Percentiles rank a stretch among this genome's conserved stretches.
phyloP scores from a whole-genome alignment of 2,329 filamentous ascomycete species.

The Thielaviopsis punctulata region DNA sequence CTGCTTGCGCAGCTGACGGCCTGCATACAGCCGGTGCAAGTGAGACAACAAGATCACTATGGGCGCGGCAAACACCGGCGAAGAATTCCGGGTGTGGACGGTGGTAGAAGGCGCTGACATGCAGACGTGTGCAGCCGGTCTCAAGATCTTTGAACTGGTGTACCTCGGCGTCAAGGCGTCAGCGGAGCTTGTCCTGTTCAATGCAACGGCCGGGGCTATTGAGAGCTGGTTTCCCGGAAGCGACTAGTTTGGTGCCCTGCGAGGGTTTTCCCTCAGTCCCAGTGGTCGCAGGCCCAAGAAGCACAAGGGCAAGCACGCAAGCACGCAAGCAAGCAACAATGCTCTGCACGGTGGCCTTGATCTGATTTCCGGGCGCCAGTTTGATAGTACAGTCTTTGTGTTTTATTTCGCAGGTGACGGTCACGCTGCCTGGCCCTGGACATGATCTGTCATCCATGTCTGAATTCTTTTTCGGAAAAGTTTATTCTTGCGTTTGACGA shows the following conservation, averaged over 20 bases:
- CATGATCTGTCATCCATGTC: slow-evolving; percentile 10
- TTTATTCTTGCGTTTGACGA: slow-evolving; percentile 11
- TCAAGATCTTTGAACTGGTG: slow-evolving; percentile 7
- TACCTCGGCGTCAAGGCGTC: slow-evolving; percentile 10
- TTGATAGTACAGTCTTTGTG: slow-evolving; percentile 8
- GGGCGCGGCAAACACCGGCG: neutral
- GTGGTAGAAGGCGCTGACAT: slow-evolving; percentile 4
- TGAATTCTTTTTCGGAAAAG: slow-evolving; percentile 6
- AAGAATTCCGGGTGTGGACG: slow-evolving; percentile 9
- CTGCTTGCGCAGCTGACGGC: neutral
- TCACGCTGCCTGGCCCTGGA: slow-evolving; percentile 8
- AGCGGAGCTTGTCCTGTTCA: slow-evolving; percentile 7
- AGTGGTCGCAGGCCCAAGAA: slow-evolving; percentile 1
- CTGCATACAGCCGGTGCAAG: neutral
- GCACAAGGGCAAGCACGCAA: slow-evolving; percentile 6
- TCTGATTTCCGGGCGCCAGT: slow-evolving; percentile 9
- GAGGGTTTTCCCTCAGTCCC: neutral
- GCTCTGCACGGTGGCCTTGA: too few relatives aligned
- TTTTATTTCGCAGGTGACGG: slow-evolving; percentile 7
- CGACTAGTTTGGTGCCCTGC: neutral
- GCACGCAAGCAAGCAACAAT: neutral
- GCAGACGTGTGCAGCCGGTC: slow-evolving; percentile 9
- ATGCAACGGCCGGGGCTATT: slow-evolving; percentile 7
- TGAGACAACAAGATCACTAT: neutral
- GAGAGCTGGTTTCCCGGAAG: slow-evolving; percentile 3